These are phyloP conservation scores for Pythium dissotocum DNA, from an alignment of 352 stramenopile species.

Conservation along the genomic window DNA sequence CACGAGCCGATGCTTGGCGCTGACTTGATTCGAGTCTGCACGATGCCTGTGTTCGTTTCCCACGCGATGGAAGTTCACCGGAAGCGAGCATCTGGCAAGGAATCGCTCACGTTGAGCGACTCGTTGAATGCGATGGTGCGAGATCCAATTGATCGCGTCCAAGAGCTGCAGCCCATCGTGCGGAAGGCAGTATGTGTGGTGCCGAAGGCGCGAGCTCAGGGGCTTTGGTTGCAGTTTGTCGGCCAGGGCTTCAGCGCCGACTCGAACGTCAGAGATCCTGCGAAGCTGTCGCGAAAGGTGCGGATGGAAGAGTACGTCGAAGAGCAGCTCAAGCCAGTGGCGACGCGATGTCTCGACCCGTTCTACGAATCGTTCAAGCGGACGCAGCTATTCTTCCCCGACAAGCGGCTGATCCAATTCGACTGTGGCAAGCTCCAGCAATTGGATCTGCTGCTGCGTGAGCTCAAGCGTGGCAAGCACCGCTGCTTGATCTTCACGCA, in stretches of 20 bases:
- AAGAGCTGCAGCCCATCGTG: conserved; percentile 43
- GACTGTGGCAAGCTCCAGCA: conserved; percentile 95
- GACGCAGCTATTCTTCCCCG: conserved; percentile 95
- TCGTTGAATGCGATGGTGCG: conserved; percentile 54
- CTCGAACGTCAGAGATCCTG: not conserved
- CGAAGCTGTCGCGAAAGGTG: conserved; percentile 39
- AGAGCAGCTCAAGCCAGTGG: conserved; percentile 32
- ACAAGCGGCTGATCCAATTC: conserved; percentile 96
- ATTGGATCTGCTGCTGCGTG: conserved; percentile 90
- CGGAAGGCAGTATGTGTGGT: conserved; percentile 77
- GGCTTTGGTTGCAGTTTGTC: conserved; percentile 40
- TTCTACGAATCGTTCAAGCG: conserved; percentile 72
- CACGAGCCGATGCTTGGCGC: conserved; percentile 50
- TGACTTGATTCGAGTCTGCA: conserved; percentile 40
- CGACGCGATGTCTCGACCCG: conserved; percentile 36
- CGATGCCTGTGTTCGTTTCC: conserved; percentile 72
- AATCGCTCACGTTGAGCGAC: conserved; percentile 25
- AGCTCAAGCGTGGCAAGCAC: conserved; percentile 95
- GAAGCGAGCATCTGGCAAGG: conserved; percentile 18
- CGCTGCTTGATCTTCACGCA: conserved; percentile 96
- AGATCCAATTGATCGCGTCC: conserved; percentile 44
- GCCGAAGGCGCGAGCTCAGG: conserved; percentile 55
- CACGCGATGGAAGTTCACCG: conserved; percentile 69
- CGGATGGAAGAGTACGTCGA: conserved; percentile 28
- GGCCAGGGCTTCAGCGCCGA: conserved; percentile 42